Evolutionary conservation across 1,284 basidiomycete genomes (phyloP), one percentile per base, ranked within the genome.

Genomic region (Apiotrichum sp.): DNA sequence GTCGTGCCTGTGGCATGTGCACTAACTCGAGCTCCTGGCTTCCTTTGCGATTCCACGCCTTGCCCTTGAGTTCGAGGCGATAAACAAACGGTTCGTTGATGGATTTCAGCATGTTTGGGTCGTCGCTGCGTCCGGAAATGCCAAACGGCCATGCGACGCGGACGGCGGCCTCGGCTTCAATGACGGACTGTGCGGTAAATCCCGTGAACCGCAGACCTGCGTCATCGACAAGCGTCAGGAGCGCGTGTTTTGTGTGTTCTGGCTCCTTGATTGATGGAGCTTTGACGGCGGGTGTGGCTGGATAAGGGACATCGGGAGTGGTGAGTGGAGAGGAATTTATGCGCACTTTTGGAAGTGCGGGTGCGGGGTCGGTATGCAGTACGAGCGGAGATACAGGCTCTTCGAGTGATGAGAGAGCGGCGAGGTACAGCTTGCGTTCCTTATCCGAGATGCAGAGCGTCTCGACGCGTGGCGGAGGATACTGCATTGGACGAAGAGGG

Each of bases 21-120:
- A 69, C 73, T 56, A 47, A 73, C 71, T 70, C 68, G 0, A 73
- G 59, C 57, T 75, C 73, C 47, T 70, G 61, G 35, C 56, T 63
- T 2, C 73, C 71, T 35, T 70, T 70, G 35, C 64, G 42, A 22
- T 67, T 69, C 73, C 73, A 75, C 2, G 63, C 66, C 16, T 64
- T 61, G 2, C 69, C 71, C 6, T 56, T 56, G 13, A 74, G 59
- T 40, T 66, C 61, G 4, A 66, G 62, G 22, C 53, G 63, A 65
- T 68, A 75, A 8, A 57, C 65, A 1, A 52, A 45, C 1, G 41
- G 42, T 11, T 39, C 55, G 7, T 47, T n/a, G 8, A 33, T 44
- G 36, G 45, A 41, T 14, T 47, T 47, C 31, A 72, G 56, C 0
- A 36, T 50, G 8, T 59, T 59, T 7, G 61, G 39, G 4, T 50